Evolutionary conservation across 495 filamentous ascomycete species (phyloP).

Genomic region (Cladorrhinum samala): DNA sequence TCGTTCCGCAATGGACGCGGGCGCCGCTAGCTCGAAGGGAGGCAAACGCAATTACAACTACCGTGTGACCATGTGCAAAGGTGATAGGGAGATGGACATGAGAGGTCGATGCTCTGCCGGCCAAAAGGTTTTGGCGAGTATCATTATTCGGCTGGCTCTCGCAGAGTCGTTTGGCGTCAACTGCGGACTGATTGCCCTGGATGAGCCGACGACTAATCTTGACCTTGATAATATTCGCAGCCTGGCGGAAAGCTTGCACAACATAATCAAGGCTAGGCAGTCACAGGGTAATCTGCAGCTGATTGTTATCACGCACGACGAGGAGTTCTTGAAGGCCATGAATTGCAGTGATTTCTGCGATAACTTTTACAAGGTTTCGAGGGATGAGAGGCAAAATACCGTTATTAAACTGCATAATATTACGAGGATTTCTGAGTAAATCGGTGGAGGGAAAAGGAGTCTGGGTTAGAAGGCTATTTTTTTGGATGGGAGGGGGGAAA

Average conservation of each 20-base stretch:
- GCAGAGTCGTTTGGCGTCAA: conserved; percentile 96
- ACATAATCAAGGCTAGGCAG: conserved; percentile 79
- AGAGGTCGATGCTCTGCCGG: conserved; percentile 93
- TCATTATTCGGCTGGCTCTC: conserved; percentile 94
- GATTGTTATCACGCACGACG: conserved; percentile 98
- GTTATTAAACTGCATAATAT: conserved; percentile 70
- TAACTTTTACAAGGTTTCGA: conserved; percentile 77
- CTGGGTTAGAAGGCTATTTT: too few relatives aligned
- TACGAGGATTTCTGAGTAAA: conserved; percentile 42
- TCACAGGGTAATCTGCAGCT: conserved; percentile 93
- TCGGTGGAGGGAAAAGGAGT: not conserved
- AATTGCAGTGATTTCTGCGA: conserved; percentile 91
- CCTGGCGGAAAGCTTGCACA: conserved; percentile 74
- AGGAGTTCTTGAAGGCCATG: conserved; percentile 92
- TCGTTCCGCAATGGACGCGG: conserved; percentile 73
- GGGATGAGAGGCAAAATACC: conserved; percentile 82
- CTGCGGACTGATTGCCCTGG: conserved; percentile 92
- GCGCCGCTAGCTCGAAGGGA: conserved; percentile 25
- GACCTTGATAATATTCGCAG: conserved; percentile 90
- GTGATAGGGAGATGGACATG: conserved; percentile 98
- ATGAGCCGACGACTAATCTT: conserved; percentile 97
- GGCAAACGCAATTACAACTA: conserved; percentile 91
- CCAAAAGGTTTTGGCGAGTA: conserved; percentile 91
- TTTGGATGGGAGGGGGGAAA: too few relatives aligned
- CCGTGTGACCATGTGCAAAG: conserved; percentile 96